phyloP scores from a whole-genome alignment of 805 yeast genomes.

The Suhomyces vadensis region DNA sequence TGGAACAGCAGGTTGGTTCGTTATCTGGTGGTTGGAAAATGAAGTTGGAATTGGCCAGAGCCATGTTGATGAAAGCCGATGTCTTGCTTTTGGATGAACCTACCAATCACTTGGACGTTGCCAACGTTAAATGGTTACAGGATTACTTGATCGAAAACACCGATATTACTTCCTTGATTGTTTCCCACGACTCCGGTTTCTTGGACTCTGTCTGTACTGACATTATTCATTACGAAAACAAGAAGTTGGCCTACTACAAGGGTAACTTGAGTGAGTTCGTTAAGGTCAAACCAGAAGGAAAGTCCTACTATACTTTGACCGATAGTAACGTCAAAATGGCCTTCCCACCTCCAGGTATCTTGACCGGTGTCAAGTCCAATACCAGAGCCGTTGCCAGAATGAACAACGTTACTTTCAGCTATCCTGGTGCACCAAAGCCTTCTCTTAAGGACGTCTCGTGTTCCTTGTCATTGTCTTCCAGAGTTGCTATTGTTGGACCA shows the following conservation, averaged over 20 bases:
- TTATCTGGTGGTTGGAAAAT: conserved; percentile 99
- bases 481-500: conserved; percentile 96
- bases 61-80: conserved; percentile 97
- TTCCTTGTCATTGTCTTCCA: conserved; percentile 90
- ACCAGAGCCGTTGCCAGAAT: conserved; percentile 92
- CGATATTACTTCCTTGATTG: conserved; percentile 90
- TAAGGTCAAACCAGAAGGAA: conserved; percentile 91
- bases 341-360: conserved; percentile 97
- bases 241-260: conserved; percentile 90
- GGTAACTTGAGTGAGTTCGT: conserved; percentile 95
- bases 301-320: conserved; percentile 89
- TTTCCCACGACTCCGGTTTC: conserved; percentile 97
- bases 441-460: conserved; percentile 78
- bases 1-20: conserved; percentile 89
- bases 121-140: conserved; percentile 90
- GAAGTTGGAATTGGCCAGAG: conserved; percentile 98
- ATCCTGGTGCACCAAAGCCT: conserved; percentile 88
- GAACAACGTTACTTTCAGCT: conserved; percentile 79
- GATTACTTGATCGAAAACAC: conserved; percentile 81
- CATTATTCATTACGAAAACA: conserved; percentile 93
- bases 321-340: conserved; percentile 94
- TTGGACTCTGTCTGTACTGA: conserved; percentile 95
- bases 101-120: conserved; percentile 95
- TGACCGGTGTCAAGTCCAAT: conserved; percentile 94
- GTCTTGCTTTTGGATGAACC: conserved; percentile 95